Evolutionary conservation across 2,329 filamentous ascomycete genomes (phyloP).

Genomic region (Aspergillus ochraceoroseus): DNA sequence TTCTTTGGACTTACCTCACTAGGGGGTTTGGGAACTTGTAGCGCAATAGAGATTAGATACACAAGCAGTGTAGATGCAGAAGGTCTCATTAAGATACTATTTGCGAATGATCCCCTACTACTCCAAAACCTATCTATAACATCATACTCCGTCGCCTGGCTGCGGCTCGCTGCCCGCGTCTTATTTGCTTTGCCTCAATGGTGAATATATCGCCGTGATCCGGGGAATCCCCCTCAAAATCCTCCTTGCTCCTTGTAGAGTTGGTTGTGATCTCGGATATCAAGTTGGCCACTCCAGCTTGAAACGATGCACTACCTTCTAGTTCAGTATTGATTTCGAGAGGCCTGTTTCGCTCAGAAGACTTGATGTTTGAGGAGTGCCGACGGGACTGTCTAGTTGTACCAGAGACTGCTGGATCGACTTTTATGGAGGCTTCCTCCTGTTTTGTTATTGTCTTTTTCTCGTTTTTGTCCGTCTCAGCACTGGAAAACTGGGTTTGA

Average conservation of each 20-base stretch:
- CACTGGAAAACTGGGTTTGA: not conserved
- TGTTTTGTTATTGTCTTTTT: not conserved
- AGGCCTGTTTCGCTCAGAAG: slow-evolving; percentile 8
- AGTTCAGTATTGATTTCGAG: slow-evolving; percentile 3
- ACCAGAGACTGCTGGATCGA: slow-evolving; percentile 9
- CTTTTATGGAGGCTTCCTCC: not conserved
- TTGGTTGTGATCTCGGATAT: not conserved
- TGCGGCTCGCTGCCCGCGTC: slow-evolving; percentile 31
- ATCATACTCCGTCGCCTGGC: slow-evolving; percentile 42
- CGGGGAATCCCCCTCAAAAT: slow-evolving; percentile 13
- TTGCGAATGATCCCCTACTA: not conserved
- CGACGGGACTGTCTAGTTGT: slow-evolving; percentile 27
- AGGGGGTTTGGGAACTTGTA: too few relatives aligned
- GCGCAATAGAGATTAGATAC: too few relatives aligned
- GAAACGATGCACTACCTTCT: slow-evolving; percentile 1
- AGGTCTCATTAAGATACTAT: not conserved
- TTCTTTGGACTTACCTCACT: too few relatives aligned
- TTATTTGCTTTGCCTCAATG: slow-evolving; percentile 18
- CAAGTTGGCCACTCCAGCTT: not conserved
- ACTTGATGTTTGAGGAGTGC: slow-evolving; percentile 32
- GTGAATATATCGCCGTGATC: slow-evolving; percentile 8
- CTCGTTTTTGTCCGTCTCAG: not conserved
- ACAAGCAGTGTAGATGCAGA: too few relatives aligned
- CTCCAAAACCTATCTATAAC: slow-evolving; percentile 31
- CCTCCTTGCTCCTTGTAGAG: not conserved